Base-by-base conservation (phyloP, 2,329 filamentous ascomycete species). In the Corynespora cassiicola region DNA sequence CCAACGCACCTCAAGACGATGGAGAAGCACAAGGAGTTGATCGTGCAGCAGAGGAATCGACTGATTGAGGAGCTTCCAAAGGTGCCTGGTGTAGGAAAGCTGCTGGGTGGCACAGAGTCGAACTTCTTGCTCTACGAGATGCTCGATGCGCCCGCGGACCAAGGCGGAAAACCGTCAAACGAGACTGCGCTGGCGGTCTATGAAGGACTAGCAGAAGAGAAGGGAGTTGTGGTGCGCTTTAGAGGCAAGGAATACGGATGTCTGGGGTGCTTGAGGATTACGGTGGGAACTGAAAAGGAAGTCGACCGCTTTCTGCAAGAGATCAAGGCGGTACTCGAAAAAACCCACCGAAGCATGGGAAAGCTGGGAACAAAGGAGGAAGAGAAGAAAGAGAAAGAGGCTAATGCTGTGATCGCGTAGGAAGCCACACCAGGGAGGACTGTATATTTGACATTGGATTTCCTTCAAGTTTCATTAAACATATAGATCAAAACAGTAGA, bases 91-190 rank as follows among this genome's bases (percentile, higher is more conserved):
- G 78, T 97, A 1, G 94, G 94, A 1, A 77, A 84, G 27, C 85
- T 96, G 56, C 77, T 86, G 14, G 94, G 94, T 32, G 94, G 94
- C 3, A 76, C 74, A 2, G 86, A 84, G 39, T 87, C 88, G 48
- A 99, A 99, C 67, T 99, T 97, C 64, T 56, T 99, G 58, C 79
- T 99, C 7, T 91, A 89, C 40, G 89, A 97, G 75, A 88, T 99
- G 61, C 74, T 96, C 20, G 81, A 95, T 61, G 71, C 73, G 14
- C 71, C 79, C 2, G 54, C 58, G 17, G 62, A 68, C n/a, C 56
- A 75, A 35, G 72, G 72, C 4, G 89, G 88, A 0, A 75, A 84
- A 62, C 87, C 94, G 1, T 87, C 90, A 61, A 99, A 96, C 55
- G 75, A 76, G 31, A 80, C 81, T 1, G 94, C 94, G 11, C 68